Evolutionary conservation across 2,329 filamentous ascomycete genomes (phyloP).

Genomic region (Fusarium clavum): DNA sequence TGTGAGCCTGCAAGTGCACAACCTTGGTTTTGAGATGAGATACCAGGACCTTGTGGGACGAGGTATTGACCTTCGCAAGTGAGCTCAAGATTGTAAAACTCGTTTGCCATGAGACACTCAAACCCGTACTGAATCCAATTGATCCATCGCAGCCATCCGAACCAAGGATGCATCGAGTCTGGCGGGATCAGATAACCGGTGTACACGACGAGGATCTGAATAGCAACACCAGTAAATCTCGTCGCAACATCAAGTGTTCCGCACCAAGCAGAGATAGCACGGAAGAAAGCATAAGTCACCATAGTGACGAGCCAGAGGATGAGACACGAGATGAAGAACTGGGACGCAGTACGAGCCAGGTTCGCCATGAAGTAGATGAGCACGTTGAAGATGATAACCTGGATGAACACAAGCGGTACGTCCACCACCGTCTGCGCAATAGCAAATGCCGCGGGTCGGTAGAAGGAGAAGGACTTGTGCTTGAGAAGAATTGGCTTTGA

Average conservation of each 20-base stretch:
- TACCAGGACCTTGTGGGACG: conserved; percentile 60
- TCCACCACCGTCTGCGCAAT: conserved; percentile 69
- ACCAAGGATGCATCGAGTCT: conserved; percentile 63
- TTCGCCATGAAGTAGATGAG: conserved; percentile 84
- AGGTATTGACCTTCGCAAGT: conserved; percentile 68
- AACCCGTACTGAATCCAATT: conserved; percentile 76
- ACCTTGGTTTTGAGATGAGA: conserved; percentile 57
- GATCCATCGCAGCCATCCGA: conserved; percentile 79
- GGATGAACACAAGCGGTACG: conserved; percentile 70
- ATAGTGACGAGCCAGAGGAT: conserved; percentile 70
- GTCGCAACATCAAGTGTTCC: conserved; percentile 73
- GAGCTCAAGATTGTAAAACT: conserved; percentile 68
- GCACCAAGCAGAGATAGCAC: conserved; percentile 68
- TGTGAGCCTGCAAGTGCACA: conserved; percentile 65
- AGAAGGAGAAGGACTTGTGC: conserved; percentile 78
- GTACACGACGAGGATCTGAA: conserved; percentile 74
- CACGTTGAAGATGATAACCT: conserved; percentile 75
- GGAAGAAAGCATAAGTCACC: conserved; percentile 68
- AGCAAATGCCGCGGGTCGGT: conserved; percentile 68
- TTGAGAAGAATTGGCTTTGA: conserved; percentile 75
- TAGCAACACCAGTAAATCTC: conserved; percentile 65
- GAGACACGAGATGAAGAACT: conserved; percentile 74
- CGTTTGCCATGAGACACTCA: conserved; percentile 75
- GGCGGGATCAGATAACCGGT: conserved; percentile 74
- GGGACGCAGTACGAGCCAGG: conserved; percentile 71